Conservation (phyloP, 768 basidiomycete species). For the Dioszegia aurantiaca region DNA sequence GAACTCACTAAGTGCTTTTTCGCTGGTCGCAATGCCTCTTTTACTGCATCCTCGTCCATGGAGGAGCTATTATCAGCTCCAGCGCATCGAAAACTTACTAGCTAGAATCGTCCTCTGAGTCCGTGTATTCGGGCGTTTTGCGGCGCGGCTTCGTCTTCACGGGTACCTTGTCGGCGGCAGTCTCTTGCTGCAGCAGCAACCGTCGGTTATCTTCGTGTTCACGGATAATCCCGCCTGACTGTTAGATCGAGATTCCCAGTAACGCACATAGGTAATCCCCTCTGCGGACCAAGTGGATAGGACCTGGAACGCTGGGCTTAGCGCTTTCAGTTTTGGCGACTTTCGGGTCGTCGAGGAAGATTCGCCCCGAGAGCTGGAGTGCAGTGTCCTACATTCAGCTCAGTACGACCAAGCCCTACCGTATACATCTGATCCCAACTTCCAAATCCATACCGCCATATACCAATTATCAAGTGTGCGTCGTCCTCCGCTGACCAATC, state of each 20-base stretch:
- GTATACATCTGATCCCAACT: slow-evolving; percentile 92
- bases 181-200: slow-evolving; percentile 44
- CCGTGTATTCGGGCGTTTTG: slow-evolving; percentile 94
- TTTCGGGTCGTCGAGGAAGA: slow-evolving; percentile 97
- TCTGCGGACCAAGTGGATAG: slow-evolving; percentile 94
- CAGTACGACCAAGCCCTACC: slow-evolving; percentile 22
- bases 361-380: slow-evolving; percentile 81
- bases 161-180: slow-evolving; percentile 37
- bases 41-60: slow-evolving; percentile 89
- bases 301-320: slow-evolving; percentile 73
- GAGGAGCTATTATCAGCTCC: slow-evolving; percentile 63
- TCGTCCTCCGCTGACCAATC: slow-evolving; percentile 91
- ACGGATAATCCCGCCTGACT: slow-evolving; percentile 45
- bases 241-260: slow-evolving; percentile 1
- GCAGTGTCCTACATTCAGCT: slow-evolving; percentile 62
- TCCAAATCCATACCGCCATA: slow-evolving; percentile 89
- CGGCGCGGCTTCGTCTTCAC: slow-evolving; percentile 79
- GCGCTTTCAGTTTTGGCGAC: slow-evolving; percentile 59
- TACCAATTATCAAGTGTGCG: slow-evolving; percentile 89
- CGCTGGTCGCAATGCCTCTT: slow-evolving; percentile 91
- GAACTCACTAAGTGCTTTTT: slow-evolving; percentile 83
- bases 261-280: slow-evolving; percentile 74
- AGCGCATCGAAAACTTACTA: slow-evolving; percentile 62
- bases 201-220: slow-evolving; percentile 50
- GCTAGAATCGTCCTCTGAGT: slow-evolving; percentile 84